Base-by-base conservation (phyloP, 2,329 filamentous ascomycete species). In the Nothophoma quercina region DNA sequence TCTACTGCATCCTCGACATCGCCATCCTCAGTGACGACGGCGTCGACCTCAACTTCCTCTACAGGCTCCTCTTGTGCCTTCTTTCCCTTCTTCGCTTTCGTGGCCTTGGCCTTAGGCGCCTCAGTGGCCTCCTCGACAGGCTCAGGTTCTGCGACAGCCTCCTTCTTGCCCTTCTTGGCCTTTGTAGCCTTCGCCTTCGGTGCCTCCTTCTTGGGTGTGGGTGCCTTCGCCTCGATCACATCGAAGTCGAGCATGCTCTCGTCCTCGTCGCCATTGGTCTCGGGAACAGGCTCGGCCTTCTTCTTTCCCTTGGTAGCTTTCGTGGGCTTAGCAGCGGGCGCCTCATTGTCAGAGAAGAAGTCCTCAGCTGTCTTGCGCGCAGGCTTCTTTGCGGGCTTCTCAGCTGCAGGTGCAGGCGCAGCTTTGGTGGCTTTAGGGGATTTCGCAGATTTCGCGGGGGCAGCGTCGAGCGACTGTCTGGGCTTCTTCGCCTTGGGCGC, bases 261-360 rank as follows among this genome's bases (percentile, higher is more conserved):
- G 9, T 49, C 54, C 10, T 53, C 42, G 18, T 53, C 39, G 15
- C 51, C 53, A 28, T 56, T 56, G 18, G 55, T 34, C 49, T 62
- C 61, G 26, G 41, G 39, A 10, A 35, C 51, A 38, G 63, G 67
- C 51, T 63, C 68, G 50, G 40, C 58, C 60, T 68, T 67, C 59
- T 75, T 75, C 67, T 78, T 77, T 52, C 63, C 63, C 65, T 77
- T 77, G 62, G 76, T 64, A 15, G 53, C 49, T 29, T 67, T 67
- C n/a, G 46, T 53, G 23, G 55, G 39, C 35, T 66, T 63, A n/a
- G 47, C 59, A 26, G 60, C 56, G 23, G 58, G 50, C 23, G 52
- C 58, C 25, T 69, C 63, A 18, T 68, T 60, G 38, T 70, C 64
- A 38, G 60, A 60, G 54, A 74, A 65, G 54, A 74, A 65, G 55